Base-by-base conservation (phyloP, 2,329 filamentous ascomycete species). In the Claviceps humidiphila region DNA sequence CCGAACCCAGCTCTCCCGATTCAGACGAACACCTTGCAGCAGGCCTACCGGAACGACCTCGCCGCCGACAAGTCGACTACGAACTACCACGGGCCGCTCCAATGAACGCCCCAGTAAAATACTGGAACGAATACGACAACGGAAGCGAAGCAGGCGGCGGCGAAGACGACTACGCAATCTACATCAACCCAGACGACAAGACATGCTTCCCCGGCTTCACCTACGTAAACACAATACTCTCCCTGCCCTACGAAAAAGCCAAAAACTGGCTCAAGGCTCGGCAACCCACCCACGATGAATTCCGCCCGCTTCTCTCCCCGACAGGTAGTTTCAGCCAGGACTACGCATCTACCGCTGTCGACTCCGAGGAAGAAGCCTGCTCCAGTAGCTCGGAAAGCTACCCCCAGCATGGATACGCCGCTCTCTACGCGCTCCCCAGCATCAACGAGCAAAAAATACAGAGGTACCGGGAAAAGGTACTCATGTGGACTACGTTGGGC, bases 61-160 rank as follows among this genome's bases (percentile, higher is more conserved):
- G 55, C 37, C 45, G 53, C 47, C 61, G 55, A 34, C 53, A 52
- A 26, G 58, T 60, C 50, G 55, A 55, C 37, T 68, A 68, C 51
- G 61, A 65, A 5, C 58, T 60, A 17, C 57, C 68, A 3, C 65
- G 66, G 2, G 61, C 64, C 9, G 58, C 66, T 5, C 53, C 58
- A 14, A 55, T 59, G 39, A 51, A 59, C 7, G 59, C 64, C 7
- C 63, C 64, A 49, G 60, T 68, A 16, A 71, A 72, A 46, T 93
- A 91, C 63, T 94, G 88, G 87, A 91, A 87, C 65, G 88, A 94
- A 65, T 93, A 91, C 65, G 88, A 94, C 58, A 71, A 90, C 63
- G 86, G 85, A 8, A 89, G 87, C 63, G 85, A 89, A 51, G 71
- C 68, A 2, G 77, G 74, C 49, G 80, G 76, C 2, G 69, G 74